phyloP scores from a whole-genome alignment of 108 stramenopile genomes.

The Tribonema minus region DNA sequence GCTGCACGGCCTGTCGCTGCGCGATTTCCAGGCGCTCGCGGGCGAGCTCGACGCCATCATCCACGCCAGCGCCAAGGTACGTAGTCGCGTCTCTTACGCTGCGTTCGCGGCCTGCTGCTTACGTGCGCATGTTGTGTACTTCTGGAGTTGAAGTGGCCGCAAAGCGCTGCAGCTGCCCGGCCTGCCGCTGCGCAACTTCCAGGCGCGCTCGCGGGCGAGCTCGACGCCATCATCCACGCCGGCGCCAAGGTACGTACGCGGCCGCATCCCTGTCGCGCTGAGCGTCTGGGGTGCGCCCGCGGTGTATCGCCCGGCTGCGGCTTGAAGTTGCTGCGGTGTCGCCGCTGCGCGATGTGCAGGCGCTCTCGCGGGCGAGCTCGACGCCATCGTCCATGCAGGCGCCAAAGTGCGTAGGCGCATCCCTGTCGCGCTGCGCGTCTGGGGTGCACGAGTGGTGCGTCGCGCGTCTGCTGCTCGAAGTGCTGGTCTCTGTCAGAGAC shows the following conservation, averaged over 20 bases:
- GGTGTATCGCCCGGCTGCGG: too few species aligned
- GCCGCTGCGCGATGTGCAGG: constrained; percentile 51
- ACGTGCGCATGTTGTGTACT: too few species aligned
- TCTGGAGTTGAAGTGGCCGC: too few species aligned
- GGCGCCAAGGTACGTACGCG: constrained; percentile 57
- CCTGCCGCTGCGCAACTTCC: constrained; percentile 56
- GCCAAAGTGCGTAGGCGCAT: constrained; percentile 48
- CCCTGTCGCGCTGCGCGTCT: too few species aligned
- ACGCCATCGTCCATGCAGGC: constrained; percentile 71
- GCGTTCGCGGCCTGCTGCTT: too few species aligned
- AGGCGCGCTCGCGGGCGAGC: constrained; percentile 55
- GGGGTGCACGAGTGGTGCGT: too few species aligned
- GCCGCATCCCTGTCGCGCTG: too few species aligned
- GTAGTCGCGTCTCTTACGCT: too few species aligned
- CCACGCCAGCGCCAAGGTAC: constrained; percentile 62
- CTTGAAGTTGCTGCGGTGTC: constrained; percentile 59
- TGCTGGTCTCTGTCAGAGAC: too few species aligned
- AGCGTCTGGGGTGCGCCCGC: too few species aligned
- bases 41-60: constrained; percentile 67
- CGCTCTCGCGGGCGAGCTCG: constrained; percentile 60
- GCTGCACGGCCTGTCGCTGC: constrained; percentile 59
- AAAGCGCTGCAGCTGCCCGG: constrained; percentile 62
- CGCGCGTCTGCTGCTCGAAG: too few species aligned
- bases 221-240: constrained; percentile 71
- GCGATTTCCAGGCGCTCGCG: constrained; percentile 57